Conservation (phyloP, 2,329 filamentous ascomycete species). For the Colletotrichum sp. region DNA sequence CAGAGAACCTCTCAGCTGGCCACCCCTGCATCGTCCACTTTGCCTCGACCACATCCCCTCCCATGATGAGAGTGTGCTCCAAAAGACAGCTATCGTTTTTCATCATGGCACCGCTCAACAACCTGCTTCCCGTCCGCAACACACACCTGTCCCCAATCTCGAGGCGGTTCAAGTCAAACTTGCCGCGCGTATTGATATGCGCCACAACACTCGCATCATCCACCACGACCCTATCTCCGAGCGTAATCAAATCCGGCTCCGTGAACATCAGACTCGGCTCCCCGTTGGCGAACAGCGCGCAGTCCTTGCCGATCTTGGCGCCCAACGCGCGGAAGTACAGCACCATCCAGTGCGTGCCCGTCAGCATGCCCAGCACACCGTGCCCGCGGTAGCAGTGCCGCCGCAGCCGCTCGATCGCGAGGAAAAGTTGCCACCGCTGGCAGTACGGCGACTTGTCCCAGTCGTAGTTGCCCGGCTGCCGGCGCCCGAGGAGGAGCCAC, state of each 20-base stretch:
- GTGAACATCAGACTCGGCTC: slow-evolving; percentile 58
- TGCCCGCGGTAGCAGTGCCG: slow-evolving; percentile 53
- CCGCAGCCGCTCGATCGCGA: slow-evolving; percentile 55
- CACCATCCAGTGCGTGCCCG: slow-evolving; percentile 56
- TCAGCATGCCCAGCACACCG: slow-evolving; percentile 57
- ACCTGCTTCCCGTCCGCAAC: slow-evolving; percentile 53
- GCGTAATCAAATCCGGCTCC: slow-evolving; percentile 59
- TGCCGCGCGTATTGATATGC: slow-evolving; percentile 62
- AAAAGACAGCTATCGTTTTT: slow-evolving; percentile 56
- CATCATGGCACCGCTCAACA: slow-evolving; percentile 60
- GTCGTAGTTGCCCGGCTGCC: slow-evolving; percentile 57
- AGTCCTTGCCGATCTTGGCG: slow-evolving; percentile 58
- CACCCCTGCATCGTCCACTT: slow-evolving; percentile 59
- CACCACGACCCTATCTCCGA: slow-evolving; percentile 57
- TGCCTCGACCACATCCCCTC: slow-evolving; percentile 58
- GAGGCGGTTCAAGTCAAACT: slow-evolving; percentile 58
- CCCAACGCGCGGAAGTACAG: slow-evolving; percentile 60
- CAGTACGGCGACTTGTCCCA: slow-evolving; percentile 63
- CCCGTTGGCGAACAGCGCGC: slow-evolving; percentile 59
- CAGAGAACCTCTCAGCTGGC: slow-evolving; percentile 49
- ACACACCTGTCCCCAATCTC: slow-evolving; percentile 57
- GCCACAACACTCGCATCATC: slow-evolving; percentile 62
- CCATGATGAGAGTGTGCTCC: slow-evolving; percentile 63
- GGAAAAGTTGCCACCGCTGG: slow-evolving; percentile 62
- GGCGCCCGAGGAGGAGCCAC: slow-evolving; percentile 56